phyloP scores from a whole-genome alignment of 2,329 filamentous ascomycete genomes.

The Xylariaceae sp. region DNA sequence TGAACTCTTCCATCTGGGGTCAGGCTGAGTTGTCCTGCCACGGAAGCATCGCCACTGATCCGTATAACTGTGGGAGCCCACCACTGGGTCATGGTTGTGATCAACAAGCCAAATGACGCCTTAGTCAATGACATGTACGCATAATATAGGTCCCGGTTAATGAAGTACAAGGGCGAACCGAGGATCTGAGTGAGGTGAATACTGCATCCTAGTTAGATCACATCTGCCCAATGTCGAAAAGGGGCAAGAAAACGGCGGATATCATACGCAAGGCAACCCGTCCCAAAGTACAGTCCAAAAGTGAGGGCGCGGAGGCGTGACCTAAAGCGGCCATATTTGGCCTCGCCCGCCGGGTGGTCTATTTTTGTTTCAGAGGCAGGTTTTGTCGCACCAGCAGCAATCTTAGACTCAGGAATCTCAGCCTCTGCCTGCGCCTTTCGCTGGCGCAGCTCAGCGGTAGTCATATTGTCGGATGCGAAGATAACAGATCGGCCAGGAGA shows the following conservation, averaged over 20 bases:
- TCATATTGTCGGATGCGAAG: slow-evolving; percentile 22
- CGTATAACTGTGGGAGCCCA: slow-evolving; percentile 82
- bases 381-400: slow-evolving; percentile 18
- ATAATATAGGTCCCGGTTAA: slow-evolving; percentile 76
- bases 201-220: slow-evolving; percentile 36
- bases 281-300: slow-evolving; percentile 50
- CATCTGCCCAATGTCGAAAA: slow-evolving; percentile 4
- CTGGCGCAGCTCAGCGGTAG: slow-evolving; percentile 36
- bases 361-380: slow-evolving; percentile 19
- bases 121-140: slow-evolving; percentile 86
- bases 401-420: slow-evolving; percentile 30
- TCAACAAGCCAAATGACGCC: slow-evolving; percentile 73
- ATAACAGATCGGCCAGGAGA: background rate
- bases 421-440: slow-evolving; percentile 23
- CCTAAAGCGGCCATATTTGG: slow-evolving; percentile 47
- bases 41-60: slow-evolving; percentile 78
- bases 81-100: slow-evolving; percentile 77
- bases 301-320: slow-evolving; percentile 51
- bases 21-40: slow-evolving; percentile 68
- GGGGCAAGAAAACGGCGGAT: background rate
- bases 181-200: slow-evolving; percentile 70
- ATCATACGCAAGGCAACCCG: slow-evolving; percentile 47
- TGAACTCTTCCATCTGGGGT: slow-evolving; percentile 69
- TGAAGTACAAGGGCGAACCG: slow-evolving; percentile 69
- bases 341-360: slow-evolving; percentile 52